These are phyloP conservation scores for Dipteronia dyeriana DNA, from an alignment of 345 rosid species.

Conservation along the genomic window DNA sequence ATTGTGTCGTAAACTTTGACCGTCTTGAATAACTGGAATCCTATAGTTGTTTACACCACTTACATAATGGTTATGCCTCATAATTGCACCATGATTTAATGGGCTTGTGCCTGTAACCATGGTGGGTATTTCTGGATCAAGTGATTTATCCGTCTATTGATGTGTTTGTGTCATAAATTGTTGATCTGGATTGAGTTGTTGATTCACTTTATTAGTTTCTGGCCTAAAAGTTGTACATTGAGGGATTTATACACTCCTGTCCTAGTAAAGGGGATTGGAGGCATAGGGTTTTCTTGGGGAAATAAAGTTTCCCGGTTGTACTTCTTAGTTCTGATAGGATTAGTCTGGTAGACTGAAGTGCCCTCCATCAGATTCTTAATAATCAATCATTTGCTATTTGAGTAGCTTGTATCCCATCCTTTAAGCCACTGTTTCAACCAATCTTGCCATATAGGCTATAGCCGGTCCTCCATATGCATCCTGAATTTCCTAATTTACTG, in stretches of 20 bases:
- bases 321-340: neutral
- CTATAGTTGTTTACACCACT: no score
- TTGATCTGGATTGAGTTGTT: neutral
- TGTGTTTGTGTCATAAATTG: neutral
- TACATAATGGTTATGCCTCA: neutral
- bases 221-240: neutral
- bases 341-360: neutral
- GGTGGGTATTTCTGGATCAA: neutral
- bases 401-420: neutral
- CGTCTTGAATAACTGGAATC: no score
- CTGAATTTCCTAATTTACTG: neutral
- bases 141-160: neutral
- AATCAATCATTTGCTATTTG: neutral
- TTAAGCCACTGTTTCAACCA: neutral
- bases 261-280: neutral
- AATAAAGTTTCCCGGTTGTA: neutral
- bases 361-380: neutral
- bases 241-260: neutral
- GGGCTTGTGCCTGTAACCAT: slow-evolving; percentile 1
- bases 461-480: neutral
- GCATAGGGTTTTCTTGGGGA: neutral
- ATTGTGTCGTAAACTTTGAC: neutral
- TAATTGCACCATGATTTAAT: neutral
- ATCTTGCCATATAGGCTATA: neutral
- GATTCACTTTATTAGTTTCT: neutral